These are phyloP conservation scores for Phlegmacium glaucopus DNA, from an alignment of 768 basidiomycete genomes.

Conservation along the genomic window DNA sequence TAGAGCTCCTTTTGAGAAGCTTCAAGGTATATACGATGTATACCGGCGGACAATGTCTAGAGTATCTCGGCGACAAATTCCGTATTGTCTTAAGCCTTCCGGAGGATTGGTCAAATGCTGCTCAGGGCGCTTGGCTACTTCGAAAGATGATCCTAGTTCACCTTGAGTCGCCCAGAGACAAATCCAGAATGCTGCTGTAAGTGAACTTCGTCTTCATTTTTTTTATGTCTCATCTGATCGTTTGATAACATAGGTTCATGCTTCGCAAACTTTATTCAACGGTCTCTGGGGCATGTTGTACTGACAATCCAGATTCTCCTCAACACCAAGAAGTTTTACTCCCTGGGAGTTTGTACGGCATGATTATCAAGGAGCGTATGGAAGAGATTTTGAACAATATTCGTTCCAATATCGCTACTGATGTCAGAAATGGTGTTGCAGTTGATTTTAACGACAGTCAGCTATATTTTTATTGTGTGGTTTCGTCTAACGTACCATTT, in stretches of 20 bases:
- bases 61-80: slow-evolving; percentile 96
- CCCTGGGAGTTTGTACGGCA: slow-evolving; percentile 88
- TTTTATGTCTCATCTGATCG: too few species aligned
- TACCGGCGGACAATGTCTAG: slow-evolving; percentile 88
- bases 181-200: slow-evolving; percentile 92
- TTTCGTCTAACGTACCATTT: not conserved
- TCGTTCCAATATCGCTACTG: slow-evolving; percentile 63
- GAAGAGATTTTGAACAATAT: slow-evolving; percentile 83
- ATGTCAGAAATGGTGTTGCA: slow-evolving; percentile 73
- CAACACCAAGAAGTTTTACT: slow-evolving; percentile 97
- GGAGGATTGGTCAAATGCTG: slow-evolving; percentile 87
- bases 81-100: slow-evolving; percentile 86
- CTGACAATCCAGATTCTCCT: slow-evolving; percentile 98
- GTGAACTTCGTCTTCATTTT: slow-evolving; percentile 27
- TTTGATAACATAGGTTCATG: slow-evolving; percentile 74
- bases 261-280: slow-evolving; percentile 90
- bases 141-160: slow-evolving; percentile 89
- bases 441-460: slow-evolving; percentile 88
- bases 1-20: slow-evolving; percentile 89
- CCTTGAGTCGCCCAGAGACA: slow-evolving; percentile 81
- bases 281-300: slow-evolving; percentile 85
- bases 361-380: slow-evolving; percentile 97
- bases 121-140: slow-evolving; percentile 79
- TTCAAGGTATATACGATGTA: slow-evolving; percentile 91
- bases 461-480: slow-evolving; percentile 23